Base-by-base conservation (phyloP, 495 filamentous ascomycete genomes). In the Podospora didyma region DNA sequence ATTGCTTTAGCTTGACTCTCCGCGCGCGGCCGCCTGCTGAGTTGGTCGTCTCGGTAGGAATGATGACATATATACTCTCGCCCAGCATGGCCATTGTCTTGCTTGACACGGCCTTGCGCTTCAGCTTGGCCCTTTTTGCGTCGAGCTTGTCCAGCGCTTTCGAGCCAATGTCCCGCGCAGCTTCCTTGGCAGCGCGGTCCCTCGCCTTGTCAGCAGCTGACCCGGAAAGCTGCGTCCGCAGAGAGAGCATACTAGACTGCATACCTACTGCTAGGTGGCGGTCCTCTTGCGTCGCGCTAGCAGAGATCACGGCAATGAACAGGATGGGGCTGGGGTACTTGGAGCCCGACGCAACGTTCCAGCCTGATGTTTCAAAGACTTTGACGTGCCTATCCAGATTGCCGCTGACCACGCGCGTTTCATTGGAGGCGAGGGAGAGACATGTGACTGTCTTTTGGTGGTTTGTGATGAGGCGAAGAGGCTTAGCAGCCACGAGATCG, bases 371-470 rank as follows among this genome's bases (percentile, higher is more conserved):
- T 72, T 97, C 93, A 60, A 93, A 96, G 37, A 97, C 82, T 75
- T 99, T 99, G 71, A 99, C 82, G 67, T 97, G 94, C 14, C 95
- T 94, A 69, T 99, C 94, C 31, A 99, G 76, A 16, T 85, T 88
- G 69, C 90, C 95, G 66, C 83, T 89, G 56, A 99, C 81, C 47
- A 99, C 77, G 45, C 95, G 82, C 7, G 84, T 83, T n/a, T 86
- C 84, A 60, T 89, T 85, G 26, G 88, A 89, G 0, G 91, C 94
- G 16, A 81, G 67, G 44, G 74, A 77, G 34, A 99, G 79, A 3
- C 89, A 83, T 0, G 94, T 97, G 31, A 99, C 90, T 0, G 94
- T 96, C 82, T 97, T 97, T 72, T 99, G 94, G 70, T 99, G 95
- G 66, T 92, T 96, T 53, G 88, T 85, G 44, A 99, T 86, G 56